Percentiles rank a stretch among this genome's conserved stretches.
Evolutionary conservation across 768 basidiomycete genomes (phyloP).

Genomic region (Mycena amicta): DNA sequence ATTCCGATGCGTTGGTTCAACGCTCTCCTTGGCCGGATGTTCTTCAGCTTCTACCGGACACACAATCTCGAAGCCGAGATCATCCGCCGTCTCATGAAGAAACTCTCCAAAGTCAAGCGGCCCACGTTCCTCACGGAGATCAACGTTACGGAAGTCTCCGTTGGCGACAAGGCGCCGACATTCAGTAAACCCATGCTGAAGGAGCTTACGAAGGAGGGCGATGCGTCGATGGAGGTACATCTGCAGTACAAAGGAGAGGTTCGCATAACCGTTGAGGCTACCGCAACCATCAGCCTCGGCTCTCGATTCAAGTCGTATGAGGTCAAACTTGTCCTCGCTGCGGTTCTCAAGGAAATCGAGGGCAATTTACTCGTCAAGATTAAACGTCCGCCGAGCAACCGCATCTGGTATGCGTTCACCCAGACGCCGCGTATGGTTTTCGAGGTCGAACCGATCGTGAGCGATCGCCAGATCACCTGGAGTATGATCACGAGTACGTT

Average conservation of each 20-base stretch:
- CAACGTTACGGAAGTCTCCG: conserved; percentile 84
- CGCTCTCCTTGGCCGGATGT: conserved; percentile 87
- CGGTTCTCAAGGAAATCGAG: conserved; percentile 85
- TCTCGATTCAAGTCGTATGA: conserved; percentile 85
- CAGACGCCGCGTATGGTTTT: conserved; percentile 85
- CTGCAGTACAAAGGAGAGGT: conserved; percentile 85
- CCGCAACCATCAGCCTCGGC: conserved; percentile 83
- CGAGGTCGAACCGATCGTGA: conserved; percentile 91
- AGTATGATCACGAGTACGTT: conserved; percentile 88
- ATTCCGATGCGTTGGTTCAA: conserved; percentile 99
- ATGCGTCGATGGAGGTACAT: conserved; percentile 86
- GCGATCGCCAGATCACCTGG: conserved; percentile 93
- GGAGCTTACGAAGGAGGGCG: conserved; percentile 92
- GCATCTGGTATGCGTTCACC: conserved; percentile 97
- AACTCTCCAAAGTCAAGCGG: conserved; percentile 87
- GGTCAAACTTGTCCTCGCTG: conserved; percentile 88
- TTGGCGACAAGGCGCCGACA: conserved; percentile 82
- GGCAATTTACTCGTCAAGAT: conserved; percentile 89
- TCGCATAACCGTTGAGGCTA: conserved; percentile 87
- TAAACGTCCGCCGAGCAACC: conserved; percentile 93
- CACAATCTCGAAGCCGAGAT: conserved; percentile 81
- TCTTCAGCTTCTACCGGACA: conserved; percentile 91
- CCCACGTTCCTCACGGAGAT: conserved; percentile 86
- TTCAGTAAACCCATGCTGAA: conserved; percentile 98
- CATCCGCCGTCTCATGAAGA: conserved; percentile 89